Percentiles rank a stretch among this genome's conserved stretches.
Evolutionary conservation across 768 basidiomycete genomes (phyloP).

Genomic region (Sarcomyxa edulis): DNA sequence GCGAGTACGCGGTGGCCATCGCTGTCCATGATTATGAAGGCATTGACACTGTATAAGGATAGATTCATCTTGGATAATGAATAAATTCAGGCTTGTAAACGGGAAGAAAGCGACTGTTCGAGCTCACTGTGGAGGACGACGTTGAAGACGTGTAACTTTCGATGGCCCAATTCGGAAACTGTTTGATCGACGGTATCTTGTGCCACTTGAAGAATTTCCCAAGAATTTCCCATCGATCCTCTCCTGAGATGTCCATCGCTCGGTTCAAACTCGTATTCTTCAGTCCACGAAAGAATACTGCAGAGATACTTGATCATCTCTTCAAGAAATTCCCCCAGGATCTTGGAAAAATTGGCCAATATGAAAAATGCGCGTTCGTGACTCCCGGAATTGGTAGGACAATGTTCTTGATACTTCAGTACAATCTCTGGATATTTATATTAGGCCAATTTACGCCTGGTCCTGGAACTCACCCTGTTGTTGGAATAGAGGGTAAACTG

Average conservation of each 20-base stretch:
- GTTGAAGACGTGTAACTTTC: too few species aligned
- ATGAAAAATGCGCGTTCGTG: conserved; percentile 51
- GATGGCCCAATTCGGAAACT: too few species aligned
- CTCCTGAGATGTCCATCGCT: conserved; percentile 2
- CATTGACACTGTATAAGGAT: conserved; percentile 82
- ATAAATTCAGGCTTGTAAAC: too few species aligned
- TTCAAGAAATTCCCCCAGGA: conserved; percentile 39
- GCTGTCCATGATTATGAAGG: conserved; percentile 89
- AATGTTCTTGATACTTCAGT: background rate
- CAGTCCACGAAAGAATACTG: conserved; percentile 35
- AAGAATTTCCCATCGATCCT: too few species aligned
- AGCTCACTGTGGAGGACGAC: too few species aligned
- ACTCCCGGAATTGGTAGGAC: conserved; percentile 45
- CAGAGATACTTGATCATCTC: conserved; percentile 34
- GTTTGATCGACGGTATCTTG: too few species aligned
- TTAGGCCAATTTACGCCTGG: conserved; percentile 43
- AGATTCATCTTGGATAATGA: conserved; percentile 67
- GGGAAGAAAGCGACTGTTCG: too few species aligned
- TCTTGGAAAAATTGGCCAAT: conserved; percentile 47
- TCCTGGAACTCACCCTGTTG: conserved; percentile 35
- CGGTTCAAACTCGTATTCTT: conserved; percentile 55
- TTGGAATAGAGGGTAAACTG: conserved; percentile 36
- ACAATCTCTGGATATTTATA: conserved; percentile 1
- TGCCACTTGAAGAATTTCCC: too few species aligned
- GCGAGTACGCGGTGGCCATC: conserved; percentile 93